These are phyloP conservation scores for Haplosporangium gracile DNA, from an alignment of 192 early-diverging fungal genomes.

Conservation along the genomic window DNA sequence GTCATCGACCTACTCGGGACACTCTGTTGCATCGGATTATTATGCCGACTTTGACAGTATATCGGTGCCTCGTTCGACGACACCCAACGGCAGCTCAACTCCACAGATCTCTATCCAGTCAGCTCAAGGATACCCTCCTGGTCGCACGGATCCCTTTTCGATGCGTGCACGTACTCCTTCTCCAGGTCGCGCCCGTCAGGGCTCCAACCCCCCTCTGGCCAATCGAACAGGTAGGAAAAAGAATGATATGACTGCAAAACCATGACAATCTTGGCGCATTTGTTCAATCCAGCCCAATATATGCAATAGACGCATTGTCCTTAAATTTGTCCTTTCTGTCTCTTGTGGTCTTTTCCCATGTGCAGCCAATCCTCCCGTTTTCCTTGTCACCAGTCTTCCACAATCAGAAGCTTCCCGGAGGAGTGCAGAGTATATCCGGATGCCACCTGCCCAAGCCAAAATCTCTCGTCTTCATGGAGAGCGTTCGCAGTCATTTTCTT, in stretches of 20 bases:
- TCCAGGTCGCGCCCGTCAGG: constrained; percentile 45
- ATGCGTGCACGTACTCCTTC: constrained; percentile 54
- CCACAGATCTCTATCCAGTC: constrained; percentile 54
- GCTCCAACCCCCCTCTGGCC: constrained; percentile 39
- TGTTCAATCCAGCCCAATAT: neutral
- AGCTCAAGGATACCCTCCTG: constrained; percentile 34
- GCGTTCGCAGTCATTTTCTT: constrained; percentile 47
- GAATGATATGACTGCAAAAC: neutral
- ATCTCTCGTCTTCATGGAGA: constrained; percentile 41
- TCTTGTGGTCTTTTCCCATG: neutral
- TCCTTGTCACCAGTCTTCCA: constrained; percentile 43
- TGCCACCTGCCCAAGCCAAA: constrained; percentile 42
- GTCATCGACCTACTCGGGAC: constrained; percentile 48
- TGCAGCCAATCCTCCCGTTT: constrained; percentile 48
- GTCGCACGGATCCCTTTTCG: constrained; percentile 42
- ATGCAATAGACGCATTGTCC: neutral
- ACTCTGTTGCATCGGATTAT: constrained; percentile 47
- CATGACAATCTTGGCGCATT: neutral
- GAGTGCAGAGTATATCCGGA: constrained; percentile 46
- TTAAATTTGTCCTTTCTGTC: neutral
- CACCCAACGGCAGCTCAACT: constrained; percentile 31
- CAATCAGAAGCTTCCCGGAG: constrained; percentile 41
- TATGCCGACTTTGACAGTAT: constrained; percentile 53
- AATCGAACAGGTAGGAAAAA: constrained; percentile 18
- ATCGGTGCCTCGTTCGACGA: constrained; percentile 31